Percentiles rank a stretch among this genome's conserved stretches.
Conservation (phyloP, 257 asterid genomes). For the Schizonepeta tenuifolia region DNA sequence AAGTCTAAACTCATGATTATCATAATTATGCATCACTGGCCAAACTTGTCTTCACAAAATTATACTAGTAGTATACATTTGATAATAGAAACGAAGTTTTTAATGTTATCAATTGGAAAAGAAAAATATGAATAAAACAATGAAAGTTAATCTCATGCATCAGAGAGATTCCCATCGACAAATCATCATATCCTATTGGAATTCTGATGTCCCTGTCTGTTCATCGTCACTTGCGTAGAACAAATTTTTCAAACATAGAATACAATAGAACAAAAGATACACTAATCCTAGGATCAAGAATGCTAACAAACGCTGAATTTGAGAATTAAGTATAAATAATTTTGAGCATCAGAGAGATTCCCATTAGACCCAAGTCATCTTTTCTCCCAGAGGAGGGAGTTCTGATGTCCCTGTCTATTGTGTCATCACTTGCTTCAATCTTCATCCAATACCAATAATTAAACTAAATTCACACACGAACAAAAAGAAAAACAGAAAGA, state of each 20-base stretch:
- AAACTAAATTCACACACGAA: neutral
- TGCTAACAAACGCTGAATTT: too few relatives aligned
- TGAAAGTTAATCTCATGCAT: conserved; percentile 26
- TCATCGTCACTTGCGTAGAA: conserved; percentile 46
- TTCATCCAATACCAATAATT: neutral
- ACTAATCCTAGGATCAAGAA: neutral
- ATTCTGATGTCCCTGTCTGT: conserved; percentile 69
- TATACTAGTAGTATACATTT: too few relatives aligned
- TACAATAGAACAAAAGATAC: too few relatives aligned
- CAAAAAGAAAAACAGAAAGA: neutral
- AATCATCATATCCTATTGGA: conserved; percentile 44
- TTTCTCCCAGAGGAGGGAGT: conserved; percentile 35
- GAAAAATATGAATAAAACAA: neutral
- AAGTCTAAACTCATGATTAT: conserved; percentile 18
- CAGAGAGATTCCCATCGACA: conserved; percentile 69
- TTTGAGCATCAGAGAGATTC: conserved; percentile 79
- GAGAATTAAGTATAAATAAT: neutral
- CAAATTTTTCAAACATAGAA: neutral
- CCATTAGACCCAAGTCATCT: conserved; percentile 62
- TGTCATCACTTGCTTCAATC: conserved; percentile 52
- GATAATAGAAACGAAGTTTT: too few relatives aligned
- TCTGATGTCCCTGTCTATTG: conserved; percentile 91
- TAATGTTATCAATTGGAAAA: too few relatives aligned
- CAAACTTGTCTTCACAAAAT: neutral
- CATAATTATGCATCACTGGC: conserved; percentile 37